Evolutionary conservation across 106 monocot species (phyloP).

Genomic region (Allium sativum): DNA sequence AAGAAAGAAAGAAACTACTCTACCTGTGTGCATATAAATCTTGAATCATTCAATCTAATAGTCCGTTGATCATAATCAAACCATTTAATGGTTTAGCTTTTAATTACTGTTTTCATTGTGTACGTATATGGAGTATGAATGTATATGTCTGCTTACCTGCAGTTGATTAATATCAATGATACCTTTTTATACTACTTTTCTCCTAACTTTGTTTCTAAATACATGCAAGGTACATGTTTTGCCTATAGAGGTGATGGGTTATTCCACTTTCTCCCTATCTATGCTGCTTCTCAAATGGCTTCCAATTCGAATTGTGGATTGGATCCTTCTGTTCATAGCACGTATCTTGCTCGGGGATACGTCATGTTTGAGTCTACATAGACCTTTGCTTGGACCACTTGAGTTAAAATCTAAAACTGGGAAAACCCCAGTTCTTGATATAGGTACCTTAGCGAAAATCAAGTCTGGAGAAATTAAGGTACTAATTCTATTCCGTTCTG

Average conservation of each 20-base stretch:
- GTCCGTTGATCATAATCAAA: too few relatives aligned
- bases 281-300: conserved; percentile 24
- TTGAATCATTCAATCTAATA: too few relatives aligned
- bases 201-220: not conserved
- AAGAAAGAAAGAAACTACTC: too few relatives aligned
- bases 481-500: not conserved
- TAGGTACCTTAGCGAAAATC: conserved; percentile 17
- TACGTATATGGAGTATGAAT: too few relatives aligned
- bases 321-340: conserved; percentile 14
- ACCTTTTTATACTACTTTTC: not conserved
- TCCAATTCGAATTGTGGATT: conserved; percentile 10
- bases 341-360: conserved; percentile 20
- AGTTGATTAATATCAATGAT: too few relatives aligned
- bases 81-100: too few relatives aligned
- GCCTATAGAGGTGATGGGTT: conserved; percentile 19
- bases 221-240: conserved; percentile 24
- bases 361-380: conserved; percentile 4
- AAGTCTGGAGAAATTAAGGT: conserved; percentile 27
- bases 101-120: too few relatives aligned
- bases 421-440: conserved; percentile 24
- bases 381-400: conserved; percentile 17
- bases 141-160: too few relatives aligned
- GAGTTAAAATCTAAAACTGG: conserved; percentile 18
- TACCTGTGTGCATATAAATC: not conserved
- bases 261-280: conserved; percentile 19